Percentiles rank a stretch among this genome's conserved stretches.
phyloP scores from a whole-genome alignment of 106 monocot genomes.

The Acorus calamus region DNA sequence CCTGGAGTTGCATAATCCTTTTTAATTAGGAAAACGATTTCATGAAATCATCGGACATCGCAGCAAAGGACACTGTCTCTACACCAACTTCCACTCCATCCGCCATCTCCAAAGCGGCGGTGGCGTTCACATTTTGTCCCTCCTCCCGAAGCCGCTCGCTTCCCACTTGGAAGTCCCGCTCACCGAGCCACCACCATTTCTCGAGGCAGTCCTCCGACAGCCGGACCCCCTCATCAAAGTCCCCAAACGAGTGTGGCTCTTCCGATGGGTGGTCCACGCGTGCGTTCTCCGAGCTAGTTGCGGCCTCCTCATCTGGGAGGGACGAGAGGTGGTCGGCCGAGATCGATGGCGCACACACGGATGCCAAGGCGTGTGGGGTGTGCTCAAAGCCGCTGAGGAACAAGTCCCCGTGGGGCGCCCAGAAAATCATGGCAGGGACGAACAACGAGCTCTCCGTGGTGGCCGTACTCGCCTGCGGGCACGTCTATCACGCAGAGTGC shows the following conservation, averaged over 20 bases:
- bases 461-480: conserved; percentile 70
- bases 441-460: conserved; percentile 46
- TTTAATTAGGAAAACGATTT: conserved; percentile 30
- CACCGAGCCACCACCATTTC: conserved; percentile 30
- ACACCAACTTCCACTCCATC: conserved; percentile 17
- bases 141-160: conserved; percentile 24
- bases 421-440: conserved; percentile 26
- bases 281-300: conserved; percentile 76
- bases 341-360: conserved; percentile 7
- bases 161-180: conserved; percentile 26
- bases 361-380: conserved; percentile 42
- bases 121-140: conserved; percentile 14
- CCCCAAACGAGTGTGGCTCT: conserved; percentile 52
- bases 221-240: conserved; percentile 36
- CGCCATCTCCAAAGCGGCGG: conserved; percentile 10
- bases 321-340: conserved; percentile 55
- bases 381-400: conserved; percentile 69
- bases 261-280: conserved; percentile 90
- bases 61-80: conserved; percentile 16
- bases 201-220: conserved; percentile 46
- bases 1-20: background rate
- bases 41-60: conserved; percentile 16
- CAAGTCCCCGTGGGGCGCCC: conserved; percentile 42
- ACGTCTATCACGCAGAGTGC: conserved; percentile 86
- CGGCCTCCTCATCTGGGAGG: conserved; percentile 42